Percentiles rank a stretch among this genome's conserved stretches.
Conservation (phyloP, 768 basidiomycete species). For the Psilocybe subaeruginosa region DNA sequence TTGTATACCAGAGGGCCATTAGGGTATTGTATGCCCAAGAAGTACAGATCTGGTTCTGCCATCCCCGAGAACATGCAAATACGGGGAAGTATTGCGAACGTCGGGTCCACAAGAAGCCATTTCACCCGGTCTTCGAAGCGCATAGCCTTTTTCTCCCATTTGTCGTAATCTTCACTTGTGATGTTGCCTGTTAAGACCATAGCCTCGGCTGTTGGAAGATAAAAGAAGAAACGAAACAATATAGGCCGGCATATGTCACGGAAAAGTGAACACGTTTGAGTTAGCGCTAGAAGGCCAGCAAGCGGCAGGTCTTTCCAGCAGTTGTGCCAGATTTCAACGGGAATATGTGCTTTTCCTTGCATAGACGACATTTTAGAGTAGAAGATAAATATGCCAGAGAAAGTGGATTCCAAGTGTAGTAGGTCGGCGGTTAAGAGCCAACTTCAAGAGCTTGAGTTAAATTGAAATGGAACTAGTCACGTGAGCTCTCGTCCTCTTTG, state of each 20-base stretch:
- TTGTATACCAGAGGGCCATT: neutral
- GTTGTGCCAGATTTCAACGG: slow-evolving; percentile 6
- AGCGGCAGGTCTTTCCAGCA: neutral
- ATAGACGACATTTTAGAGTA: neutral
- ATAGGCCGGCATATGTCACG: slow-evolving; percentile 4
- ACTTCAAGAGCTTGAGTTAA: too few relatives aligned
- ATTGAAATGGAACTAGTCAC: too few relatives aligned
- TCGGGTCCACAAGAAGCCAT: neutral
- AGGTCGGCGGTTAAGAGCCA: too few relatives aligned
- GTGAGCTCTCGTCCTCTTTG: too few relatives aligned
- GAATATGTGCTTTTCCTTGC: neutral
- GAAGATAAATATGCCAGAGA: too few relatives aligned
- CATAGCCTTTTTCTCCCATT: neutral
- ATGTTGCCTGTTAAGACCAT: neutral
- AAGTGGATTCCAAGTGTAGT: too few relatives aligned
- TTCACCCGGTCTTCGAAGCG: neutral
- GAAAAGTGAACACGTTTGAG: slow-evolving; percentile 1
- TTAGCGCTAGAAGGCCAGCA: neutral
- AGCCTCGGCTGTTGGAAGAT: neutral
- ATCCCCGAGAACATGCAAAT: slow-evolving; percentile 5
- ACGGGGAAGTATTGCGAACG: neutral
- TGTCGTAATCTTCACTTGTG: neutral
- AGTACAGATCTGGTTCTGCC: neutral
- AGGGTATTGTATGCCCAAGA: neutral
- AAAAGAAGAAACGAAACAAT: neutral